Evolutionary conservation across 2,329 filamentous ascomycete genomes (phyloP).

Genomic region (Trichothecium sympodiale): DNA sequence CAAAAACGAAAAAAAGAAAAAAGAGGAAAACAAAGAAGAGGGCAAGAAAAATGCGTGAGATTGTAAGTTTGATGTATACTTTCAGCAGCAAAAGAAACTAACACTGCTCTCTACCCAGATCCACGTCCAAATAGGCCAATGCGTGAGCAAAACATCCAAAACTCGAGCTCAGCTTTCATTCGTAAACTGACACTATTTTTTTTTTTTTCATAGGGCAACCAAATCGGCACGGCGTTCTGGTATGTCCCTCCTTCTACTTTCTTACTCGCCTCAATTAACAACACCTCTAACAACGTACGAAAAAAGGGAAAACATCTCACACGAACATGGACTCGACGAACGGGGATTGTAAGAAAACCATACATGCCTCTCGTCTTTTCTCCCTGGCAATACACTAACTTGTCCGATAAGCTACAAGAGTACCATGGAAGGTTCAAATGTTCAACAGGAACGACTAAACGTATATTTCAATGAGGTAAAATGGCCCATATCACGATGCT

Average conservation of each 20-base stretch:
- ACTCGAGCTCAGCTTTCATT: not conserved
- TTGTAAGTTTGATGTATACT: slow-evolving; percentile 43
- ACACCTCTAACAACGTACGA: no score
- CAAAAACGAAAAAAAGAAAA: no score
- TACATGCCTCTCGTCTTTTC: no score
- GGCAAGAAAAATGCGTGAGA: slow-evolving; percentile 50
- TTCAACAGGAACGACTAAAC: slow-evolving; percentile 99
- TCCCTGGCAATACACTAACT: no score
- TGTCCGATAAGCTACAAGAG: no score
- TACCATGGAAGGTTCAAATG: slow-evolving; percentile 95
- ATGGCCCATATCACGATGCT: slow-evolving; percentile 9
- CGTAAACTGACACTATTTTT: not conserved
- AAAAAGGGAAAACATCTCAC: slow-evolving; percentile 69
- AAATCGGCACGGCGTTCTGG: slow-evolving; percentile 99
- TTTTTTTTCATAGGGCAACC: slow-evolving; percentile 67
- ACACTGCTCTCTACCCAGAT: slow-evolving; percentile 54
- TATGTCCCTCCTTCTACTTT: no score
- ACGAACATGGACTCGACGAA: slow-evolving; percentile 94
- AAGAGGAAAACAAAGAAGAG: no score
- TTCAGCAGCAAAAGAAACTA: slow-evolving; percentile 43
- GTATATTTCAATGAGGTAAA: slow-evolving; percentile 86
- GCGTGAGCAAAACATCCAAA: slow-evolving; percentile 47
- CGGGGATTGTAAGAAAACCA: slow-evolving; percentile 98
- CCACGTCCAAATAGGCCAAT: slow-evolving; percentile 99
- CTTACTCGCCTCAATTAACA: no score